phyloP scores from a whole-genome alignment of 345 rosid species.

The Hypericum androsaemum region DNA sequence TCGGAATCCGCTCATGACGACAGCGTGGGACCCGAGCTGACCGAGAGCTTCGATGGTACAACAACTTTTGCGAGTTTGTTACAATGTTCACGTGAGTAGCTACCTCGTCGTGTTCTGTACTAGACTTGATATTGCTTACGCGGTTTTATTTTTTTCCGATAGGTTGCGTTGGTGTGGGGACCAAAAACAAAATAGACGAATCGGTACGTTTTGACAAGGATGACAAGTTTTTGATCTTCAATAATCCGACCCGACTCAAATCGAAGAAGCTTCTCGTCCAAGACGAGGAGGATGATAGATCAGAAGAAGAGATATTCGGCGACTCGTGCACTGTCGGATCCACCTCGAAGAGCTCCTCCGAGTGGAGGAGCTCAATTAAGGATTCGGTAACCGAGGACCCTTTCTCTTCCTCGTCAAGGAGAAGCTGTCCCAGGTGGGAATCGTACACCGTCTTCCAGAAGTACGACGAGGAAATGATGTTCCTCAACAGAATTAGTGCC shows the following conservation, averaged over 20 bases:
- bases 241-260: slow-evolving; percentile 22
- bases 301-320: slow-evolving; percentile 41
- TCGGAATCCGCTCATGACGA: slow-evolving; percentile 34
- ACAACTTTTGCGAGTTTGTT: neutral
- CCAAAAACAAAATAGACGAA: slow-evolving; percentile 13
- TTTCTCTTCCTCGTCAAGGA: slow-evolving; percentile 79
- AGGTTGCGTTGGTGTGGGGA: slow-evolving; percentile 2
- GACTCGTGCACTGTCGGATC: slow-evolving; percentile 82
- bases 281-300: slow-evolving; percentile 39
- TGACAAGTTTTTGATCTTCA: slow-evolving; percentile 21
- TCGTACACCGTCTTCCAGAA: slow-evolving; percentile 93
- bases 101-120: slow-evolving; percentile 3
- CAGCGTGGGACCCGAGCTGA: slow-evolving; percentile 9
- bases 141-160: slow-evolving; percentile 8
- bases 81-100: slow-evolving; percentile 1
- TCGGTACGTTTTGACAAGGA: slow-evolving; percentile 12
- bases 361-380: slow-evolving; percentile 90
- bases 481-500: slow-evolving; percentile 63
- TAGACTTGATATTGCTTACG: slow-evolving; percentile 15
- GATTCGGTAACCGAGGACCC: slow-evolving; percentile 82
- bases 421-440: slow-evolving; percentile 97
- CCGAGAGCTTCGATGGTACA: slow-evolving; percentile 24
- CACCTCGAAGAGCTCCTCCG: slow-evolving; percentile 96
- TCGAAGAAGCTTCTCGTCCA: slow-evolving; percentile 23
- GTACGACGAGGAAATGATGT: slow-evolving; percentile 96